These are phyloP conservation scores for Russula foetens DNA, from an alignment of 768 basidiomycete genomes.

Conservation along the genomic window DNA sequence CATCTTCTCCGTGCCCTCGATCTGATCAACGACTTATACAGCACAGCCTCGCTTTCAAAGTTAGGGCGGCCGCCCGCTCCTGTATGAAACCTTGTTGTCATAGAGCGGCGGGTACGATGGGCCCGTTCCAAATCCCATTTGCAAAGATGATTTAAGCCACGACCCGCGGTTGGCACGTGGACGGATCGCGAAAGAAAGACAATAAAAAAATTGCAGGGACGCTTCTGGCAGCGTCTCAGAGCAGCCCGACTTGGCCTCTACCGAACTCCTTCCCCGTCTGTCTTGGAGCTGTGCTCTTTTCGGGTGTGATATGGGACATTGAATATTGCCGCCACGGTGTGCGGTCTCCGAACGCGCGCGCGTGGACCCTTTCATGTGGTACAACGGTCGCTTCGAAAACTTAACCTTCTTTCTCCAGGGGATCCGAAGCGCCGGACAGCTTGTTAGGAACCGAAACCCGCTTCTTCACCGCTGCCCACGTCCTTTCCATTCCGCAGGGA, in stretches of 20 bases:
- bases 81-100: not conserved
- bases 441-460: not conserved
- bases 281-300: not conserved
- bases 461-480: not conserved
- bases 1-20: not conserved
- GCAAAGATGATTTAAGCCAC: not conserved
- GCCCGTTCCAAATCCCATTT: not conserved
- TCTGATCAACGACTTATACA: not conserved
- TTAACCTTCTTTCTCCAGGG: not conserved
- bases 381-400: not conserved
- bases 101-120: not conserved
- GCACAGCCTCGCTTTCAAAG: no score
- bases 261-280: not conserved
- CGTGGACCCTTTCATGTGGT: not conserved
- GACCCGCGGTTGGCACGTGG: not conserved
- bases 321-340: not conserved
- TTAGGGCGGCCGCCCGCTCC: not conserved
- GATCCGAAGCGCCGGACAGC: not conserved
- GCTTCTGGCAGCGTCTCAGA: not conserved
- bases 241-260: not conserved
- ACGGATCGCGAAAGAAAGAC: not conserved
- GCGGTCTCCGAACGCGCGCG: not conserved
- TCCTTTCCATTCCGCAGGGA: not conserved
- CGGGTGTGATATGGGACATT: not conserved
- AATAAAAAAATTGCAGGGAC: not conserved